Evolutionary conservation across 805 yeast species (phyloP).

Genomic region (Tetrapisispora pingtungensis): DNA sequence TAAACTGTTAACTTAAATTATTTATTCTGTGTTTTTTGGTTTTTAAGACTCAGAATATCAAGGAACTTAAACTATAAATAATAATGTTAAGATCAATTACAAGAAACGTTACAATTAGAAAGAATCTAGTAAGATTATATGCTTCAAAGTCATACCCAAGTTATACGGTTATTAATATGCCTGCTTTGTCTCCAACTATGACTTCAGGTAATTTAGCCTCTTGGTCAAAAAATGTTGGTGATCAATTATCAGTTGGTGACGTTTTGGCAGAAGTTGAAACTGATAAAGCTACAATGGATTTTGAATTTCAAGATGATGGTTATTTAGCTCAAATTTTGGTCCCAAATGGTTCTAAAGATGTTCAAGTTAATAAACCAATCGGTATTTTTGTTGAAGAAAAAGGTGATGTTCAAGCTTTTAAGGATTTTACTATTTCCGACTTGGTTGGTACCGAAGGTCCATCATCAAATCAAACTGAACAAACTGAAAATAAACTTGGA

Average conservation of each 20-base stretch:
- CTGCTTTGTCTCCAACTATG: constrained; percentile 99
- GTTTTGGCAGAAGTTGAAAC: constrained; percentile 95
- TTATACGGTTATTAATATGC: constrained; percentile 91
- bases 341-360: constrained; percentile 77
- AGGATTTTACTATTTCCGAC: constrained; percentile 46
- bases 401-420: constrained; percentile 79
- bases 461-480: constrained; percentile 14
- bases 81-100: constrained; percentile 4
- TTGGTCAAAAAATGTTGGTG: constrained; percentile 90
- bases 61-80: too few relatives aligned
- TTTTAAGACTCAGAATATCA: too few relatives aligned
- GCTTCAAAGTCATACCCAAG: constrained; percentile 46
- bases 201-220: constrained; percentile 84
- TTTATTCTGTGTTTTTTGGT: too few relatives aligned
- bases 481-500: constrained; percentile 29
- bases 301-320: constrained; percentile 96
- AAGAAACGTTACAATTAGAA: background rate
- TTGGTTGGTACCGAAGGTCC: constrained; percentile 29
- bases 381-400: constrained; percentile 91
- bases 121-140: constrained; percentile 18
- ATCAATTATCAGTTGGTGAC: constrained; percentile 81
- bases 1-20: too few relatives aligned
- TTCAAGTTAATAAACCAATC: constrained; percentile 91
- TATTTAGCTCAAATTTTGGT: constrained; percentile 78
- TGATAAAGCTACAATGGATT: constrained; percentile 96